Base-by-base conservation (phyloP, 1,284 basidiomycete species). In the Pascua sp. region DNA sequence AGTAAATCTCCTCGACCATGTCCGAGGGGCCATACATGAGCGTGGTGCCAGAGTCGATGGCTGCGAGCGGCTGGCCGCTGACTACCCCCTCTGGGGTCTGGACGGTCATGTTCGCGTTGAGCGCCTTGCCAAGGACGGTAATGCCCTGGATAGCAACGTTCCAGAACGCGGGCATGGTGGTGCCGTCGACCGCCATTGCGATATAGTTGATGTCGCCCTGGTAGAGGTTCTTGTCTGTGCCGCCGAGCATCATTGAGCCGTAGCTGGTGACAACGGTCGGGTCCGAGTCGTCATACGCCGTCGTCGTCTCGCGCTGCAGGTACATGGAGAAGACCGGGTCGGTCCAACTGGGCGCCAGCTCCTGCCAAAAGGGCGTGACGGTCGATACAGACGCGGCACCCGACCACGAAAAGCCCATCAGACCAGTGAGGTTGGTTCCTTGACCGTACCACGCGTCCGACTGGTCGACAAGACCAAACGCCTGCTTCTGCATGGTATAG, bases 191-290 rank as follows among this genome's bases (percentile, higher is more conserved):
- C 11, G 64, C 56, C 3, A 87, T 83, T 53, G 87, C 79, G 63
- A 84, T 83, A 68, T 86, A 94, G 67, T 92, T 88, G 60, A 96
- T 87, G 43, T 84, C 77, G 11, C 91, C 91, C 0, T 85, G 86
- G 77, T 84, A 95, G 11, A 89, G 75, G 5, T 83, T 83, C 0
- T 79, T 68, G 73, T 94, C 89, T 45, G 85, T 77, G 51, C 51
- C 61, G 47, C 77, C 91, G 79, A 95, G 84, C 7, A 84, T 86
- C 66, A 95, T 87, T 4, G 85, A 83, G 11, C 92, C 92, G 61
- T 47, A 13, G 37, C 51, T 51, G 24, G 49, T 56, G 38, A 56
- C 49, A 12, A n/a, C 12, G 8, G 45, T 24, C 7, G 49, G 32
- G 9, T 47, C 10, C 7, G 38, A 39, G 16, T 41, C 38, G 47